Evolutionary conservation across 2,329 filamentous ascomycete species (phyloP).

Genomic region (Bipolaris victoriae): DNA sequence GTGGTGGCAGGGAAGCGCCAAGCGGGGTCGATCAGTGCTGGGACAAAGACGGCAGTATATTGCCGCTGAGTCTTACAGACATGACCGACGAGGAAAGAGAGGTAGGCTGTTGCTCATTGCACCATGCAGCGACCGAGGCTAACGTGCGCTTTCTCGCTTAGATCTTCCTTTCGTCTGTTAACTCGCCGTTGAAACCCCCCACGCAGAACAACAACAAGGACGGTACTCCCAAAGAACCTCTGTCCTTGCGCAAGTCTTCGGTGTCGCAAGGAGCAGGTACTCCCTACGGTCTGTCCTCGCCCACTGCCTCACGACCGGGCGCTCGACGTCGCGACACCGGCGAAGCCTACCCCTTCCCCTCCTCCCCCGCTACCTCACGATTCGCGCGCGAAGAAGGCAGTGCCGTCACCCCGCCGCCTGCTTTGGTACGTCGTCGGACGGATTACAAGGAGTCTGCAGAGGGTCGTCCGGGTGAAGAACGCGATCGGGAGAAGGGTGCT

Average conservation of each 20-base stretch:
- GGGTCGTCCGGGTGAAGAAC: conserved; percentile 56
- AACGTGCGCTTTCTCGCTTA: conserved; percentile 50
- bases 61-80: conserved; percentile 74
- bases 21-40: conserved; percentile 92
- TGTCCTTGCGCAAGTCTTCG: conserved; percentile 79
- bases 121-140: conserved; percentile 13
- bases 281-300: conserved; percentile 74
- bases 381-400: conserved; percentile 69
- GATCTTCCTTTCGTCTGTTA: conserved; percentile 85
- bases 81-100: conserved; percentile 73
- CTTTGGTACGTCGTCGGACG: conserved; percentile 66
- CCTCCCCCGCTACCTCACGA: conserved; percentile 67
- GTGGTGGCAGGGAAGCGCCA: conserved; percentile 72
- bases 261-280: conserved; percentile 72
- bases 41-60: conserved; percentile 73
- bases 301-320: conserved; percentile 73
- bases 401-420: conserved; percentile 64
- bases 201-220: conserved; percentile 70
- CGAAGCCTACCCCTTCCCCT: conserved; percentile 65
- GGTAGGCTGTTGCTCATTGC: conserved; percentile 51
- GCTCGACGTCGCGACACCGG: conserved; percentile 86
- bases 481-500: conserved; percentile 54
- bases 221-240: conserved; percentile 60
- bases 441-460: conserved; percentile 62
- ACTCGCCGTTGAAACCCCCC: conserved; percentile 88